Conservation (phyloP, 768 basidiomycete genomes). For the Leccinellum rugosiceps region DNA sequence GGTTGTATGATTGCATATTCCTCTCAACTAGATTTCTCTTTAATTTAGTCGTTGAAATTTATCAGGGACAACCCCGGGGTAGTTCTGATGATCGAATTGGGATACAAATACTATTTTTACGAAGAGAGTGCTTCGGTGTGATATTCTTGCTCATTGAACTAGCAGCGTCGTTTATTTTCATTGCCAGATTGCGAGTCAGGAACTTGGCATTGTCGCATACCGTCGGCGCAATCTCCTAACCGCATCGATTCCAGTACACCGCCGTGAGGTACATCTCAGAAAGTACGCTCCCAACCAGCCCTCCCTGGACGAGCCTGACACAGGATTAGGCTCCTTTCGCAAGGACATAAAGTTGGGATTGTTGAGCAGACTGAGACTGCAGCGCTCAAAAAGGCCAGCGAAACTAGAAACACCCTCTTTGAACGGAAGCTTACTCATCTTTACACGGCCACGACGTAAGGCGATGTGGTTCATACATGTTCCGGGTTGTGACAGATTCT, state of each 20-base stretch:
- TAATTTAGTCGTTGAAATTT: constrained; percentile 39
- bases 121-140: constrained; percentile 77
- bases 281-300: constrained; percentile 47
- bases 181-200: constrained; percentile 64
- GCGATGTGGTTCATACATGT: background rate
- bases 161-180: constrained; percentile 9
- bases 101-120: constrained; percentile 83
- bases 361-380: constrained; percentile 84
- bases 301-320: background rate
- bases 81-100: constrained; percentile 76
- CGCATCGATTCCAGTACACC: constrained; percentile 69
- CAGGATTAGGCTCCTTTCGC: constrained; percentile 58
- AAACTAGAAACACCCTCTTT: constrained; percentile 72
- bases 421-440: constrained; percentile 70
- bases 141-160: background rate
- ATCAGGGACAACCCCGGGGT: constrained; percentile 65
- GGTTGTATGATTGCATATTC: background rate
- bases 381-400: constrained; percentile 80
- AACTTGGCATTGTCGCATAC: constrained; percentile 76
- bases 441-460: constrained; percentile 87
- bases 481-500: constrained; percentile 8
- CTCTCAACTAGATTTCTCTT: background rate
- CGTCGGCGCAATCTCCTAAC: constrained; percentile 68
- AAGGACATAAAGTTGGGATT: constrained; percentile 81
- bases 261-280: constrained; percentile 68